A percentile compares a stretch with the other conserved stretches of the same genome.
phyloP scores from a whole-genome alignment of 2,329 filamentous ascomycete species.

The Claviceps monticola region DNA sequence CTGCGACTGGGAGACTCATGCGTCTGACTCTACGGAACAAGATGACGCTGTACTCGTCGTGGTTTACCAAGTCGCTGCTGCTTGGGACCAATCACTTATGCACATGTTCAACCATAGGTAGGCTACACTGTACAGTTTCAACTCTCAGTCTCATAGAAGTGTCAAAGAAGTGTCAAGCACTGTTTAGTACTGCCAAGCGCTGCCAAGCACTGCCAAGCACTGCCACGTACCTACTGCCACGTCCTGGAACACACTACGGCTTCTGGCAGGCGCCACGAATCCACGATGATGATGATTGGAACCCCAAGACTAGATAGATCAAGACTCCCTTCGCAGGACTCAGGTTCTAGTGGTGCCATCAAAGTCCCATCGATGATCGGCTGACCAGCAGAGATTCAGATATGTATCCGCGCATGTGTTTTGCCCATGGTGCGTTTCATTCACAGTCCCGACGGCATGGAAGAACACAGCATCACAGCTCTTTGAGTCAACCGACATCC shows the following conservation, averaged over 20 bases:
- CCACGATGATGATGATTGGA: neutral
- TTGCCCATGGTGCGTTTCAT: neutral
- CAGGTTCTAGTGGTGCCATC: neutral
- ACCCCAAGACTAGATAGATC: neutral
- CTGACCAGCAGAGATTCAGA: neutral
- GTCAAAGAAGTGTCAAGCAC: too few relatives aligned
- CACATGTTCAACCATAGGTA: too few relatives aligned
- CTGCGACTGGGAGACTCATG: too few relatives aligned
- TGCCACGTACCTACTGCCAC: neutral
- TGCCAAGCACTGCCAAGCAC: neutral
- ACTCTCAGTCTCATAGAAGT: too few relatives aligned
- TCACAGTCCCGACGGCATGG: neutral
- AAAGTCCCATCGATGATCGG: neutral
- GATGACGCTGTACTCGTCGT: too few relatives aligned
- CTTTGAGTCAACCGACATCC: neutral
- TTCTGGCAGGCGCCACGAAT: too few relatives aligned
- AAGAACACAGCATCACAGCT: neutral
- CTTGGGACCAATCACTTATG: too few relatives aligned
- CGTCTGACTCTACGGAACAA: too few relatives aligned
- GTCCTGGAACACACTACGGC: neutral
- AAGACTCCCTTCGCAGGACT: neutral
- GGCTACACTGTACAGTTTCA: too few relatives aligned
- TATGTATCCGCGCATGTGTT: neutral
- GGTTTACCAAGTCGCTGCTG: too few relatives aligned
- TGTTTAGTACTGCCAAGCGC: neutral